Evolutionary conservation across 1,284 basidiomycete genomes (phyloP), one percentile per base, ranked within the genome.

Genomic region (Pseudozyma sp.): DNA sequence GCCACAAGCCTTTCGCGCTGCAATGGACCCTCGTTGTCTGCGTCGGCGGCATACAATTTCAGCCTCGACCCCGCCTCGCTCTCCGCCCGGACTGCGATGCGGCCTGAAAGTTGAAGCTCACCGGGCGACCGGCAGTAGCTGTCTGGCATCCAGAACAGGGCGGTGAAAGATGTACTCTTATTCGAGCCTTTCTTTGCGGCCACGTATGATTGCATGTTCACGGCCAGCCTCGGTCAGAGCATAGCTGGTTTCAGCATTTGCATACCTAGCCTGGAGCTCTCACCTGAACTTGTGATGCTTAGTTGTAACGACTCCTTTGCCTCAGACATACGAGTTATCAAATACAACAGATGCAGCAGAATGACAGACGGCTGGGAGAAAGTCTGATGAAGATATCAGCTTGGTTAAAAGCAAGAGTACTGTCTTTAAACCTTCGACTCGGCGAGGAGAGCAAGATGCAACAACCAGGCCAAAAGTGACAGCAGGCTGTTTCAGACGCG

Each of bases 61-160:
- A 31, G 25, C 6, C 25, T 31, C 25, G 3, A 14, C 21, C 48
- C 4, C 11, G 42, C 42, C 34, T 13, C 9, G 19, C n/a, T 40
- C 31, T 44, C 25, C n/a, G 19, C 54, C 34, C 54, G 54, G 54
- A 48, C 54, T 56, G 45, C 13, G 14, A 25, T 58, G 48, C 48
- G 40, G 36, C 48, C 42, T 36, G 47, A 31, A 31, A 50, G 16
- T 16, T 21, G 53, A 56, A 39, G 19, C 31, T 44, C 34, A 48
- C 43, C 52, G 40, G 36, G 3, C 34, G 9, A 54, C n/a, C 18
- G 16, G 5, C 35, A 36, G 50, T 19, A 45, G 25, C 25, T 6
- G 25, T 31, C 25, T 31, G 3, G 25, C 25, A 31, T 31, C 25
- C 25, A 31, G 25, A 31, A 31, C 25, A 31, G 25, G 25, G 25